Conservation (phyloP, 2,329 filamentous ascomycete species). For the Curvularia hawaiiensis region DNA sequence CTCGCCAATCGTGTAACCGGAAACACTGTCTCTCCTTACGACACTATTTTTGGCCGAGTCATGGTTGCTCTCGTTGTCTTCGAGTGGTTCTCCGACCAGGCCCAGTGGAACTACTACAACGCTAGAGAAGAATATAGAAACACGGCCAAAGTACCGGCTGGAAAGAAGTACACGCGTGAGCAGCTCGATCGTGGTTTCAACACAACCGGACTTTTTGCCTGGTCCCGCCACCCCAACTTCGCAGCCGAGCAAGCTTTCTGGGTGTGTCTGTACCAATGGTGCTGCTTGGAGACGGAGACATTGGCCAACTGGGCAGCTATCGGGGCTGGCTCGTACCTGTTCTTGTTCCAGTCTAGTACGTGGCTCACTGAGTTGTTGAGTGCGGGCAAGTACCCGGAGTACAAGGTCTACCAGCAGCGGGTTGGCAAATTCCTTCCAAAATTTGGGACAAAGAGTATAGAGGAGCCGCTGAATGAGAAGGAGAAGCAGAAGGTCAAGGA, state of each 20-base stretch:
- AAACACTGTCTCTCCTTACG: slow-evolving; percentile 56
- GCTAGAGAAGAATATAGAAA: slow-evolving; percentile 79
- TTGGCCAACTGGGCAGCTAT: slow-evolving; percentile 78
- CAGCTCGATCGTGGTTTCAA: slow-evolving; percentile 92
- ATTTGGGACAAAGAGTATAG: slow-evolving; percentile 40
- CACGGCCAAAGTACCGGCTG: slow-evolving; percentile 70
- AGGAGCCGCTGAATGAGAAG: slow-evolving; percentile 26
- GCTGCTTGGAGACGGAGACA: slow-evolving; percentile 72
- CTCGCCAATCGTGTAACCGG: slow-evolving; percentile 69
- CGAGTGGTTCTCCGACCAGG: slow-evolving; percentile 84
- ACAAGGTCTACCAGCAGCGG: slow-evolving; percentile 78
- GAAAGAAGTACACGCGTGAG: slow-evolving; percentile 66
- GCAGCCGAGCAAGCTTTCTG: slow-evolving; percentile 90
- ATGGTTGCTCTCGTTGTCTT: slow-evolving; percentile 65
- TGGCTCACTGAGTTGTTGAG: slow-evolving; percentile 85
- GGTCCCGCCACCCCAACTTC: slow-evolving; percentile 94
- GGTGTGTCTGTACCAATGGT: slow-evolving; percentile 88
- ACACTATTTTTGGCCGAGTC: slow-evolving; percentile 60
- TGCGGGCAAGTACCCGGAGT: slow-evolving; percentile 83
- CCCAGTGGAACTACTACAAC: slow-evolving; percentile 88
- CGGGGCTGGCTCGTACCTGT: slow-evolving; percentile 71
- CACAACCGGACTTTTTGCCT: slow-evolving; percentile 82
- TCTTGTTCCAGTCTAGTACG: slow-evolving; percentile 89
- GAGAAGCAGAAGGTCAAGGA: slow-evolving; percentile 29
- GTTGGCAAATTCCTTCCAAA: slow-evolving; percentile 84